Base-by-base conservation (phyloP, 2,329 filamentous ascomycete species). In the Helotiales sp. region DNA sequence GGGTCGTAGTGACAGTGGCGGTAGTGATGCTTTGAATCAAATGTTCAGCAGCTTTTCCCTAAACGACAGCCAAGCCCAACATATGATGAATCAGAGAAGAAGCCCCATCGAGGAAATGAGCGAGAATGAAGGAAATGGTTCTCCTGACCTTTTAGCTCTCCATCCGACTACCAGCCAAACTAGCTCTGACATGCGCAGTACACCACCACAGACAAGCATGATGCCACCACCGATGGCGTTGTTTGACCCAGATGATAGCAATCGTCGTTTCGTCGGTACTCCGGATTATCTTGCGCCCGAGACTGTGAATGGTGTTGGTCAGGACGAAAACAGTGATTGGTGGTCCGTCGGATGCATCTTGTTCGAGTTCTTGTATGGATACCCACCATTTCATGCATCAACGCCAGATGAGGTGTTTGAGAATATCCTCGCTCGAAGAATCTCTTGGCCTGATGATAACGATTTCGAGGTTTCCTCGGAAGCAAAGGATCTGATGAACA, bases 341-440 rank as follows among this genome's bases (percentile, higher is more conserved):
- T 99, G 96, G 96, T 98, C 96, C 24, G 86, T 99, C n/a, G 96
- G 96, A 0, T 99, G 96, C 78, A 98, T 99, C 73, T 83, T 98
- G 79, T 99, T 97, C 75, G 96, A 99, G 76, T 97, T 97, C 72
- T 82, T 99, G 2, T 98, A 93, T 76, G 96, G 96, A 0, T 91
- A 93, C 66, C 96, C 96, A 0, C 96, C 96, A 0, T 99, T 99
- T 79, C 93, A 98, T 78, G 96, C 93, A 0, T 84, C 86, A 22
- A 93, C 94, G 57, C 93, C 96, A 0, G 96, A 99, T 74, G 86
- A 96, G 73, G 96, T 99, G 1, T 99, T 99, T 76, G 93, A 97
- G 74, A 99, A 99, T 74, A 99, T 99, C 69, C 82, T 99, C 43
- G 89, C 91, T 28, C 91, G 95, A 61, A 91, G 87, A 71, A 97